These are phyloP conservation scores for Neoboletus brunneissimus DNA, from an alignment of 768 basidiomycete species.

Conservation along the genomic window DNA sequence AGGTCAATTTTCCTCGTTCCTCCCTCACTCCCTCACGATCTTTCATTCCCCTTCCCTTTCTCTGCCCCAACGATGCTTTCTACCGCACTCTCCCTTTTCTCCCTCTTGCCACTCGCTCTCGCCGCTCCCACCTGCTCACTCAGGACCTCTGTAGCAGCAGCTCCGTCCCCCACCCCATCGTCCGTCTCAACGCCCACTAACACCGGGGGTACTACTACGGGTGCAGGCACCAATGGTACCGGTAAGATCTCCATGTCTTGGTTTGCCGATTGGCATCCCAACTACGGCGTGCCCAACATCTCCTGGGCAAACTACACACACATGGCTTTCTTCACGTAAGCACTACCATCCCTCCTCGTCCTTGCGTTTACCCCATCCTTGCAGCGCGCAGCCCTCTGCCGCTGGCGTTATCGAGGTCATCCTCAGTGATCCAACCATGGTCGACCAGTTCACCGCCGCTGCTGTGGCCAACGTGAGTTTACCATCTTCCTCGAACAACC, in stretches of 20 bases:
- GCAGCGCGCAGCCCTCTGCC: conserved; percentile 25
- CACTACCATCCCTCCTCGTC: neutral
- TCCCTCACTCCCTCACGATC: conserved; percentile 15
- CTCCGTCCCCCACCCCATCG: conserved; percentile 1
- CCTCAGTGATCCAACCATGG: conserved; percentile 1
- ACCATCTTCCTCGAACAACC: no score
- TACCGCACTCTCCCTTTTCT: conserved; percentile 21
- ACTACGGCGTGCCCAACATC: conserved; percentile 47
- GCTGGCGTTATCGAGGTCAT: conserved; percentile 12
- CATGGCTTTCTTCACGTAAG: conserved; percentile 62
- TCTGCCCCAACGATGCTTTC: conserved; percentile 17
- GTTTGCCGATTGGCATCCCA: conserved; percentile 68
- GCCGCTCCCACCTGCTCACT: conserved; percentile 31
- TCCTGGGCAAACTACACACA: conserved; percentile 68
- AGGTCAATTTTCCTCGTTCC: neutral
- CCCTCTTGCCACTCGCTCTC: conserved; percentile 23
- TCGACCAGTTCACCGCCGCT: conserved; percentile 22
- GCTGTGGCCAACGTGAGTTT: conserved; percentile 27
- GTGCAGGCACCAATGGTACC: conserved; percentile 27
- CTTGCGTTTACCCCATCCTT: neutral
- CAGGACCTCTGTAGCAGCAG: neutral
- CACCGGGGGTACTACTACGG: conserved; percentile 15
- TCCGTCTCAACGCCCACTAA: neutral
- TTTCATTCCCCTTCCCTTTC: conserved; percentile 9
- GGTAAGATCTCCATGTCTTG: conserved; percentile 55